These are phyloP conservation scores for Carallia pectinifolia DNA, from an alignment of 345 rosid species.

Conservation along the genomic window DNA sequence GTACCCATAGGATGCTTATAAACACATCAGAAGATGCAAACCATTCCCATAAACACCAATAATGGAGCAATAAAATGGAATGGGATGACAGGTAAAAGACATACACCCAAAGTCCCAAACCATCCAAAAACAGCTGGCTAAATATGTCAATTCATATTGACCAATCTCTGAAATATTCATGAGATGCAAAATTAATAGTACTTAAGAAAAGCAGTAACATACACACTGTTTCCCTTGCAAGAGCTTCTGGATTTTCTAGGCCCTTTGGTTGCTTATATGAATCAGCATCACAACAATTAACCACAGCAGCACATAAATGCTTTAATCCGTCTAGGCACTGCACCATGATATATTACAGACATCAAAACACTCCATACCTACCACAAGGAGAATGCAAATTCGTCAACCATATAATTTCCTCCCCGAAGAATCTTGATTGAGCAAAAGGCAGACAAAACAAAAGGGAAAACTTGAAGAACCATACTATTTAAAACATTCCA, in stretches of 20 bases:
- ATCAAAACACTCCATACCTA: conserved; percentile 27
- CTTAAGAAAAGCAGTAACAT: conserved; percentile 15
- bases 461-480: neutral
- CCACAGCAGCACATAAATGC: conserved; percentile 17
- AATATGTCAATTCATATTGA: no score
- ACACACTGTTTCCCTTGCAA: conserved; percentile 24
- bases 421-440: neutral
- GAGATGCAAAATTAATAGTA: conserved; percentile 16
- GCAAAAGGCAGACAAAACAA: neutral
- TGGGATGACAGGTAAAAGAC: no score
- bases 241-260: conserved; percentile 24
- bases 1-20: no score
- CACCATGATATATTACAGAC: conserved; percentile 21
- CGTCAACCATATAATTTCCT: neutral
- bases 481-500: neutral
- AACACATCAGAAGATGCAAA: no score
- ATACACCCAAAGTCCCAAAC: no score
- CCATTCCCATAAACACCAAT: no score
- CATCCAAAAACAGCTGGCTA: no score
- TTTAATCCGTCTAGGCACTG: conserved; percentile 26
- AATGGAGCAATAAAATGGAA: no score
- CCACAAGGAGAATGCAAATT: neutral
- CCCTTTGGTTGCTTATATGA: conserved; percentile 21
- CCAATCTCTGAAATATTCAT: neutral
- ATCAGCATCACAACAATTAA: conserved; percentile 23